Evolutionary conservation across 768 basidiomycete species (phyloP).

Genomic region (Serendipita sp.): DNA sequence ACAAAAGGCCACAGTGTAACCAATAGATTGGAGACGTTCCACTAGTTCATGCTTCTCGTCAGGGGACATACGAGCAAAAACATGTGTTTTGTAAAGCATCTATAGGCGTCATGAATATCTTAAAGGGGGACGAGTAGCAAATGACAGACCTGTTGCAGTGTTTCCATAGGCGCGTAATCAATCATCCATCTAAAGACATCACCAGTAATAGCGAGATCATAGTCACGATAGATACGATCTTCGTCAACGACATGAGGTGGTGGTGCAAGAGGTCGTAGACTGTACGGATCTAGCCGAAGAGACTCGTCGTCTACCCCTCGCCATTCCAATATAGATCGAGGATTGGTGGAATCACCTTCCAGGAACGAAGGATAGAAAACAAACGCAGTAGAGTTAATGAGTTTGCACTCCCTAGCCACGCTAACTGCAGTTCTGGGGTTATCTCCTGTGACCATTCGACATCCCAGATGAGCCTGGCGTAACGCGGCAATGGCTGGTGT

Average conservation of each 20-base stretch:
- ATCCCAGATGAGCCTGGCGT: slow-evolving; percentile 77
- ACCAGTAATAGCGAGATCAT: slow-evolving; percentile 79
- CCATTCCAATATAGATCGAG: slow-evolving; percentile 62
- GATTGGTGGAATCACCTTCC: slow-evolving; percentile 35
- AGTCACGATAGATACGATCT: slow-evolving; percentile 68
- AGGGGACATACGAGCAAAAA: slow-evolving; percentile 97
- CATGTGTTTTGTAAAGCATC: slow-evolving; percentile 96
- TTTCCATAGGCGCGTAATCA: slow-evolving; percentile 84
- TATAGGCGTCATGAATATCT: slow-evolving; percentile 18
- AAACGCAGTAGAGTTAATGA: slow-evolving; percentile 76
- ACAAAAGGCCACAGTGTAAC: slow-evolving; percentile 95
- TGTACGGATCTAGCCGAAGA: slow-evolving; percentile 79
- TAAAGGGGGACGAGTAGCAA: background rate
- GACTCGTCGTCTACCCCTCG: slow-evolving; percentile 73
- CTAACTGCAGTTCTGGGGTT: slow-evolving; percentile 94
- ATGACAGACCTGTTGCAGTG: slow-evolving; percentile 65
- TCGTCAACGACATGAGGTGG: slow-evolving; percentile 55
- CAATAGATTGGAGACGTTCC: slow-evolving; percentile 79
- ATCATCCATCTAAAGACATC: slow-evolving; percentile 98
- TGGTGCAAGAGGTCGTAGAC: slow-evolving; percentile 60
- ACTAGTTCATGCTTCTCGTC: slow-evolving; percentile 99
- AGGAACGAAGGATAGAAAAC: slow-evolving; percentile 74
- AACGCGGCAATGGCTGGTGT: slow-evolving; percentile 78
- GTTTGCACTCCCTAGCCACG: slow-evolving; percentile 82
- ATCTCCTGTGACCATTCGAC: slow-evolving; percentile 97